Evolutionary conservation across 2,329 filamentous ascomycete species (phyloP).

Genomic region (Colletotrichum eleusines): DNA sequence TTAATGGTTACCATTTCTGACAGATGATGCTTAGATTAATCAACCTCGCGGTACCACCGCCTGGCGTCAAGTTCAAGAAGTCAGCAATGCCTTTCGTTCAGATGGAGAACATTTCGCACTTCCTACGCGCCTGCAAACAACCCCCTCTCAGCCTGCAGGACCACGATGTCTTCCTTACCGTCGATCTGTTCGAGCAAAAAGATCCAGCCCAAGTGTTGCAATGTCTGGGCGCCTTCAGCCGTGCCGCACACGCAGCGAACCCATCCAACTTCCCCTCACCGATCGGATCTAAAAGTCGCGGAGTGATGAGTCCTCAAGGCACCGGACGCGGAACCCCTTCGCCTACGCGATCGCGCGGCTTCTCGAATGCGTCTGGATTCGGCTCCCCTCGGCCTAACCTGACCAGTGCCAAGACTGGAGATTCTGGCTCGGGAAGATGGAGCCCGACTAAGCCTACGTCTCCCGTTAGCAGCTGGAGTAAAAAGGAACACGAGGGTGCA

Average conservation of each 20-base stretch:
- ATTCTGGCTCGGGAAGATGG: slow-evolving; percentile 66
- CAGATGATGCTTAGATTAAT: slow-evolving; percentile 70
- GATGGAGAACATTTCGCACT: slow-evolving; percentile 99
- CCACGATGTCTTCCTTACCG: slow-evolving; percentile 96
- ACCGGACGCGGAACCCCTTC: slow-evolving; percentile 65
- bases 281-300: slow-evolving; percentile 77
- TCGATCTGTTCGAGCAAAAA: slow-evolving; percentile 95
- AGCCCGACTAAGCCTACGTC: slow-evolving; percentile 73
- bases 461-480: slow-evolving; percentile 89
- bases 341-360: slow-evolving; percentile 62
- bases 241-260: slow-evolving; percentile 81
- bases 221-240: slow-evolving; percentile 91
- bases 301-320: slow-evolving; percentile 73
- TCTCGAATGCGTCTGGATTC: slow-evolving; percentile 65
- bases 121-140: slow-evolving; percentile 87
- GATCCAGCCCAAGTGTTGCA: slow-evolving; percentile 96
- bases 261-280: slow-evolving; percentile 79
- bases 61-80: slow-evolving; percentile 88
- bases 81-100: slow-evolving; percentile 98
- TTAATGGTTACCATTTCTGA: slow-evolving; percentile 43
- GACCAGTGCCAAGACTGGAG: slow-evolving; percentile 64
- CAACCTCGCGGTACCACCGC: slow-evolving; percentile 81
- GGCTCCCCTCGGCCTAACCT: slow-evolving; percentile 56
- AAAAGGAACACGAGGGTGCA: slow-evolving; percentile 80
- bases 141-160: slow-evolving; percentile 88